A percentile compares a stretch with the other conserved stretches of the same genome.
Evolutionary conservation across 371 early-diverging fungal species (phyloP).

Genomic region (Fennellomyces sp.): DNA sequence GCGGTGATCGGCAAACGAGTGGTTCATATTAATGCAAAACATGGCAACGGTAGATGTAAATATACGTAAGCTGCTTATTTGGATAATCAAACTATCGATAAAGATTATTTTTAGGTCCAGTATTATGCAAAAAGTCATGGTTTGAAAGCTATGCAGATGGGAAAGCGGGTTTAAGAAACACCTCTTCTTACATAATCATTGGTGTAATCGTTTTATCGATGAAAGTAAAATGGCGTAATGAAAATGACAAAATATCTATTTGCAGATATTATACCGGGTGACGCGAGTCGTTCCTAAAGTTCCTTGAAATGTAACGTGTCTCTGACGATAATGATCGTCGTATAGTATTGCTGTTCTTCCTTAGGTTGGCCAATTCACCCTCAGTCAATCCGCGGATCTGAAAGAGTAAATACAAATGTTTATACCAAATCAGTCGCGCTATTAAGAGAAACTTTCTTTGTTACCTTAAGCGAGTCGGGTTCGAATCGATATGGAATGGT

Average conservation of each 20-base stretch:
- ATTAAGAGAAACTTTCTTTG: no score
- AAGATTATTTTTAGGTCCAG: no score
- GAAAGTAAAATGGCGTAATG: neutral
- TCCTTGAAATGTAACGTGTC: neutral
- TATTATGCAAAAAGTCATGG: no score
- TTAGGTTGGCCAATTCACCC: no score
- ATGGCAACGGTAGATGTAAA: no score
- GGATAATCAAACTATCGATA: neutral
- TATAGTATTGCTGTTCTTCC: neutral
- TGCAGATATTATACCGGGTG: no score
- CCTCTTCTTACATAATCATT: neutral
- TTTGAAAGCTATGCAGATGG: neutral
- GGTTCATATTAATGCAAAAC: no score
- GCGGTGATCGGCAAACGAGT: no score
- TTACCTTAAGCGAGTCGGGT: constrained; percentile 41
- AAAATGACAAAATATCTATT: no score
- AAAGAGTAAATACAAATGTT: neutral
- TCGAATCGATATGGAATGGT: constrained; percentile 51
- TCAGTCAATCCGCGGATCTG: constrained; percentile 1
- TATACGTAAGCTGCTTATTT: no score
- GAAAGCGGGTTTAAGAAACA: neutral
- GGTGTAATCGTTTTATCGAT: neutral
- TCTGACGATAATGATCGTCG: neutral
- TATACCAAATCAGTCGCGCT: no score
- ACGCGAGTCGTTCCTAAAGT: neutral